Percentiles rank a stretch among this genome's conserved stretches.
phyloP scores from a whole-genome alignment of 768 basidiomycete genomes.

The Cubamyces lactineus region DNA sequence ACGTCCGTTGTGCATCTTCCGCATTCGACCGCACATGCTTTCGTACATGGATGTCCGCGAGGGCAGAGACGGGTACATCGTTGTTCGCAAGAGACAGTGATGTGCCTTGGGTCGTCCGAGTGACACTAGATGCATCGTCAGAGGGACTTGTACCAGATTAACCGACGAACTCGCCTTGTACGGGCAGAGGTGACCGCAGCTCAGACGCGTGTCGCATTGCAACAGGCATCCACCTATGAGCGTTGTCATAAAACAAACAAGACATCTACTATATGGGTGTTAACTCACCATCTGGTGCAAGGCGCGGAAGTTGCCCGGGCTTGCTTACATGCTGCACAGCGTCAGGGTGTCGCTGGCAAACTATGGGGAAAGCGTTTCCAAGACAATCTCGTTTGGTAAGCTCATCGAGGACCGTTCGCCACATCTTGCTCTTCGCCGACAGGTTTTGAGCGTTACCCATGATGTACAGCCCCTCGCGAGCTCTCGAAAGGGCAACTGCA shows the following conservation, averaged over 20 bases:
- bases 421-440: conserved; percentile 54
- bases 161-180: conserved; percentile 48
- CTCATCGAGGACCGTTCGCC: conserved; percentile 58
- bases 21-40: conserved; percentile 53
- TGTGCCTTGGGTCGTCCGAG: conserved; percentile 59
- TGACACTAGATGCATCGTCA: conserved; percentile 49
- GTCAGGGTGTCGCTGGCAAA: conserved; percentile 58
- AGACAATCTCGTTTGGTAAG: conserved; percentile 50
- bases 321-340: conserved; percentile 43
- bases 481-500: conserved; percentile 71
- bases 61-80: conserved; percentile 55
- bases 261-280: too few species aligned
- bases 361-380: conserved; percentile 57
- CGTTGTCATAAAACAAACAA: too few species aligned
- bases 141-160: too few species aligned
- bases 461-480: conserved; percentile 72
- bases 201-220: conserved; percentile 53
- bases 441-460: conserved; percentile 67
- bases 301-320: conserved; percentile 53
- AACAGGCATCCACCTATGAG: conserved; percentile 60
- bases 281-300: conserved; percentile 59
- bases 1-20: conserved; percentile 54
- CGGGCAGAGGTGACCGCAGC: conserved; percentile 68
- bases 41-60: conserved; percentile 60
- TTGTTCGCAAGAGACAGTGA: conserved; percentile 50